Conservation (phyloP, 192 early-diverging fungal species). For the Pilobolus umbonatus region DNA sequence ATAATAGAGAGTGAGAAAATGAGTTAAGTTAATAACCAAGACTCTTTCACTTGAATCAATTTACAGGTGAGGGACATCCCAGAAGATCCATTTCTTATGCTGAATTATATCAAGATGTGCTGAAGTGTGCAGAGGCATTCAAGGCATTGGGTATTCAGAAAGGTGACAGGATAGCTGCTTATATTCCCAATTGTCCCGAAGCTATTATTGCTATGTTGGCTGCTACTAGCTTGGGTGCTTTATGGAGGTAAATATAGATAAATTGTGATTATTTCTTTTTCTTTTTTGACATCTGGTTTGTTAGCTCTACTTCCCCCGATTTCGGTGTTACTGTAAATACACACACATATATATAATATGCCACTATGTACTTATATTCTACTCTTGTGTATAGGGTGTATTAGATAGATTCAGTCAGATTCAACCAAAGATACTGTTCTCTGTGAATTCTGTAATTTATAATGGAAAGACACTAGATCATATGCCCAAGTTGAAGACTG, state of each 20-base stretch:
- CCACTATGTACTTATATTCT: not conserved
- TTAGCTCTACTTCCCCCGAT: conserved; percentile 84
- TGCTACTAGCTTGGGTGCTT: conserved; percentile 76
- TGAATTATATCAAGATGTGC: conserved; percentile 67
- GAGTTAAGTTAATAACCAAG: not conserved
- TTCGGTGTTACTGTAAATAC: conserved; percentile 77
- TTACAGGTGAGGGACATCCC: conserved; percentile 41
- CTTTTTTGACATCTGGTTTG: not conserved
- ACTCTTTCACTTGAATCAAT: not conserved
- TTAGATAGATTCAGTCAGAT: conserved; percentile 93
- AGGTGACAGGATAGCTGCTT: conserved; percentile 88
- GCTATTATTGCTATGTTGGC: conserved; percentile 79
- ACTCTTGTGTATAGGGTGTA: conserved; percentile 65
- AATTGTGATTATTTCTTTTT: not conserved
- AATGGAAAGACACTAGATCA: conserved; percentile 85
- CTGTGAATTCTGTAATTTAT: conserved; percentile 88
- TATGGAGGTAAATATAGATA: conserved; percentile 62
- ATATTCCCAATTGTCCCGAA: conserved; percentile 84
- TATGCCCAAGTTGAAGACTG: conserved; percentile 65
- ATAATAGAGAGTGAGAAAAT: not conserved
- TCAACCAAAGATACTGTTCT: conserved; percentile 84
- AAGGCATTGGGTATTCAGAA: conserved; percentile 57
- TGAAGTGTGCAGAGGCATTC: conserved; percentile 68
- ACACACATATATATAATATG: not conserved
- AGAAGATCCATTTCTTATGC: conserved; percentile 55